Evolutionary conservation across 2,329 filamentous ascomycete species (phyloP), one percentile per base, ranked within the genome.

Genomic region (Dactylellina sp.): DNA sequence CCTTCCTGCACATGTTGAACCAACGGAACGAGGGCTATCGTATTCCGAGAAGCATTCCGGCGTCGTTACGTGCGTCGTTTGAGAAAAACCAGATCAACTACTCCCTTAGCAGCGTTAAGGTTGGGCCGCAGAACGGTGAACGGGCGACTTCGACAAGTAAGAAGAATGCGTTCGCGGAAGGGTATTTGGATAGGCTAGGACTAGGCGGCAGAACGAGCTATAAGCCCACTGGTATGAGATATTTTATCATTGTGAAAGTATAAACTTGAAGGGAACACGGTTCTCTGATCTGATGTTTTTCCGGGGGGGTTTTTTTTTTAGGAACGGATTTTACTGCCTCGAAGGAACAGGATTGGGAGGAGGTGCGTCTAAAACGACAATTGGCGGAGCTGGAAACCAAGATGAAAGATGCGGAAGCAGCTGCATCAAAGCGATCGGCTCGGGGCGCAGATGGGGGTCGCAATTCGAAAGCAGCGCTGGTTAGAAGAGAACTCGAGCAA

Each of bases 31-130:
- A 98, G 80, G 95, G 95, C 40, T 97, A 88, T 85, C 90, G 95
- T 75, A 96, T 99, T 80, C 95, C 95, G 42, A 89, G 95, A 78
- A 91, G 89, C 28, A 92, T 99, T 9, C 95, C 95, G 0, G 91
- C 94, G 0, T 95, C 91, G n/a, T 86, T 99, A 42, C 89, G 95
- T 40, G 86, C 92, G 28, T 94, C 89, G 71, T 99, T 99, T 79
- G 94, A 99, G 83, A 91, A 92, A 80, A 96, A 96, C 80, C 89
- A 96, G 81, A 98, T 99, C 80, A 93, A 97, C 82, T 99, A 98
- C 83, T 92, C 64, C 53, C 57, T 76, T 44, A 75, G 76, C 12
- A 71, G 72, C 44, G 76, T 76, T 24, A 88, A 90, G 78, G 96
- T 93, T 91, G 92, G 91, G 1, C 86, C 88, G 75, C 88, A 90